Conservation (phyloP, 106 monocot genomes). For the Xerophyta viscosa region DNA sequence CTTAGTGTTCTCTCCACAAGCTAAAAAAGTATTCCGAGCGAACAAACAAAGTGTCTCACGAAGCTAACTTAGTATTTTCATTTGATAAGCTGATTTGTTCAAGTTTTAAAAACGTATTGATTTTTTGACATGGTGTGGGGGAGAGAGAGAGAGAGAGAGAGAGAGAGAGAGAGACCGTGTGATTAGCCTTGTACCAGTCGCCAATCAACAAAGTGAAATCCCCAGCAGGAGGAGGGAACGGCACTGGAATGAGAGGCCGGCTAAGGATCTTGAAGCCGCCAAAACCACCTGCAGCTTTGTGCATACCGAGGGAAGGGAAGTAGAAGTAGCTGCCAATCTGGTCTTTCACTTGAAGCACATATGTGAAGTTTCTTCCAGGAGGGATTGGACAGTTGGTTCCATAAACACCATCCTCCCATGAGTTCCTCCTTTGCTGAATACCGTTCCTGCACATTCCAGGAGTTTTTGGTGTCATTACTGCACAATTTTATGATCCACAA, state of each 20-base stretch:
- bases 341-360: too few relatives aligned
- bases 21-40: too few relatives aligned
- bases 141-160: too few relatives aligned
- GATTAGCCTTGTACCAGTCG: conserved; percentile 26
- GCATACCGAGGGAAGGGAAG: conserved; percentile 15
- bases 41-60: too few relatives aligned
- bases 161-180: background rate
- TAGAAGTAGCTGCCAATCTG: conserved; percentile 27
- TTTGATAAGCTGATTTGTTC: too few relatives aligned
- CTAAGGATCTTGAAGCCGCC: conserved; percentile 8
- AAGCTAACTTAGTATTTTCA: too few relatives aligned
- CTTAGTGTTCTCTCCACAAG: too few relatives aligned
- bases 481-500: too few relatives aligned
- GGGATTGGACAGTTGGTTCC: conserved; percentile 30
- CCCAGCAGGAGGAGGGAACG: conserved; percentile 10
- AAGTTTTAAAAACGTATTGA: too few relatives aligned
- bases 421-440: conserved; percentile 12
- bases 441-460: conserved; percentile 20
- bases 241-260: conserved; percentile 13
- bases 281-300: conserved; percentile 22
- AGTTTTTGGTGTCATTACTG: too few relatives aligned
- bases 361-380: conserved; percentile 16
- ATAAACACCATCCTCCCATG: conserved; percentile 21
- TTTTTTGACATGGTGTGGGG: too few relatives aligned
- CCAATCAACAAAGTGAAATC: conserved; percentile 15